These are phyloP conservation scores for Nannochloropsis gaditana DNA, from an alignment of 108 stramenopile genomes.

Conservation along the genomic window DNA sequence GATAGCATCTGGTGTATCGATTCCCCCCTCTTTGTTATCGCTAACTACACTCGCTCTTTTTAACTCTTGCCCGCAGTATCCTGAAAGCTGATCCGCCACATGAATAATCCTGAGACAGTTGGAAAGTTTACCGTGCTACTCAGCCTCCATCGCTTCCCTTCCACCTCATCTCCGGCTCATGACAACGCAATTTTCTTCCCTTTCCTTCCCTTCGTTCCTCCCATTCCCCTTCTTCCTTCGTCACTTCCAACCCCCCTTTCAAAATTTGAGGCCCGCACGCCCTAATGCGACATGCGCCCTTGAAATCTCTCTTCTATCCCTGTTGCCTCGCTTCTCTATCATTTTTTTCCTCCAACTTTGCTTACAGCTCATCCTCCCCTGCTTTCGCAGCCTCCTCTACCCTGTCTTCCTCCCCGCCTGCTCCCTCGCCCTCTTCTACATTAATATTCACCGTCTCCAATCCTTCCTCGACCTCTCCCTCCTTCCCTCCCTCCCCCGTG, in stretches of 20 bases:
- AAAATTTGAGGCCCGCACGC: neutral
- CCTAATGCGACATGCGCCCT: neutral
- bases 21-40: too few relatives aligned
- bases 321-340: neutral
- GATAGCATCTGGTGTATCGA: too few relatives aligned
- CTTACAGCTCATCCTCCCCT: neutral
- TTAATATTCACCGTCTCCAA: neutral
- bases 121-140: too few relatives aligned
- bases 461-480: conserved; percentile 19
- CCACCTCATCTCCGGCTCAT: too few relatives aligned
- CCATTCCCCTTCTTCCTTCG: neutral
- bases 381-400: neutral
- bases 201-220: neutral
- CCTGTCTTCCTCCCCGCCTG: neutral
- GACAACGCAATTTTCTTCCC: too few relatives aligned
- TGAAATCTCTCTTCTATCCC: neutral
- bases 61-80: too few relatives aligned
- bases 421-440: neutral
- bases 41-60: too few relatives aligned
- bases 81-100: too few relatives aligned
- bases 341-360: neutral
- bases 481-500: conserved; percentile 21
- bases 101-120: too few relatives aligned
- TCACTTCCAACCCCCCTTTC: neutral
- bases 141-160: too few relatives aligned